Evolutionary conservation across 805 yeast genomes (phyloP).

Genomic region (Wickerhamomyces queroliae): DNA sequence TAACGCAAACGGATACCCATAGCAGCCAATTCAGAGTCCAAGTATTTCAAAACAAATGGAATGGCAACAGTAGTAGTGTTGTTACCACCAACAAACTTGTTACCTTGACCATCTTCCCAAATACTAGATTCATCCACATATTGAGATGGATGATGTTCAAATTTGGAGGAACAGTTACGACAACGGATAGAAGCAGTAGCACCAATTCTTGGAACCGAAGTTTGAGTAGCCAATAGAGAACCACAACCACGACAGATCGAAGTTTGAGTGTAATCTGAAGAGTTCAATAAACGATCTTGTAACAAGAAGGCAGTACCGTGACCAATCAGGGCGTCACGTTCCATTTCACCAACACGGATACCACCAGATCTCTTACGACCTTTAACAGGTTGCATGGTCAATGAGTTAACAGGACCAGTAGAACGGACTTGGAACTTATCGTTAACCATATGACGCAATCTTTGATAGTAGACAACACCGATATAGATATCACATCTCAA

Average conservation of each 20-base stretch:
- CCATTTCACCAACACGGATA: slow-evolving; percentile 99
- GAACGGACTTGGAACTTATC: slow-evolving; percentile 99
- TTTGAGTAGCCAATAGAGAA: slow-evolving; percentile 81
- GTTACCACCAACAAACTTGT: slow-evolving; percentile 84
- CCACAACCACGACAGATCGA: slow-evolving; percentile 92
- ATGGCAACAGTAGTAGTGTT: slow-evolving; percentile 94
- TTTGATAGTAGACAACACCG: slow-evolving; percentile 96
- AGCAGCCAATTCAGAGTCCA: slow-evolving; percentile 93
- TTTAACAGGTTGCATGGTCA: slow-evolving; percentile 99
- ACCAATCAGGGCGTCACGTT: slow-evolving; percentile 97
- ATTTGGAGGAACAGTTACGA: slow-evolving; percentile 79
- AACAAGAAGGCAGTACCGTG: slow-evolving; percentile 95
- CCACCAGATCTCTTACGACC: slow-evolving; percentile 99
- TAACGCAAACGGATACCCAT: slow-evolving; percentile 96
- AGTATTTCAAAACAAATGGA: slow-evolving; percentile 91
- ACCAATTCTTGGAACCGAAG: slow-evolving; percentile 88
- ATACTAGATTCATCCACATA: slow-evolving; percentile 63
- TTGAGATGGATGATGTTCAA: slow-evolving; percentile 50
- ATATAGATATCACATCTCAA: slow-evolving; percentile 91
- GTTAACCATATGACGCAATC: slow-evolving; percentile 98
- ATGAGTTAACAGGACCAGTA: slow-evolving; percentile 94
- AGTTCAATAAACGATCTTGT: slow-evolving; percentile 91
- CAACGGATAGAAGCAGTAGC: slow-evolving; percentile 73
- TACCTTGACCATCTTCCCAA: slow-evolving; percentile 98
- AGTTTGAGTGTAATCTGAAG: slow-evolving; percentile 93